phyloP scores from a whole-genome alignment of 306 rosid genomes.

The Acmispon strigosus region DNA sequence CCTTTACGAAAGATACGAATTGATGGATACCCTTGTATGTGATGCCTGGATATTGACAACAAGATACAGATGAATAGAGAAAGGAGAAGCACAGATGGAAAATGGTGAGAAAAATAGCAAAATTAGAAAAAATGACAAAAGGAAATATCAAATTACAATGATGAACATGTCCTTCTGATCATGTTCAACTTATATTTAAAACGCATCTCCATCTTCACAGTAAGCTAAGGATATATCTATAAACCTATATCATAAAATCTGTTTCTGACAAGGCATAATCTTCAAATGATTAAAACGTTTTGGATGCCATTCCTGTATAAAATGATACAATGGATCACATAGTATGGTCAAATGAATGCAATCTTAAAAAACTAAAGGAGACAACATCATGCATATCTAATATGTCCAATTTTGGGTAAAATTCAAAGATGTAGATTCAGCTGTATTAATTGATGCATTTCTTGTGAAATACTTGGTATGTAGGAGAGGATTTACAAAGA shows the following conservation, averaged over 20 bases:
- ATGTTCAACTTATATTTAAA: constrained; percentile 2
- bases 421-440: not conserved
- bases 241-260: constrained; percentile 3
- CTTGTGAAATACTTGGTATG: not conserved
- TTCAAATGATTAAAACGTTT: not conserved
- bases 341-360: not conserved
- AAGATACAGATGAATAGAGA: constrained; percentile 8
- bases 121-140: not conserved
- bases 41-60: constrained; percentile 59
- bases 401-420: not conserved
- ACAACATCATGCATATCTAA: not conserved
- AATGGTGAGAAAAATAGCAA: constrained; percentile 8
- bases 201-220: constrained; percentile 1
- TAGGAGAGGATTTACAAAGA: not conserved
- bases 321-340: not conserved
- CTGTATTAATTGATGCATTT: not conserved
- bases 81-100: not conserved
- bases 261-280: not conserved
- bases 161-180: constrained; percentile 21
- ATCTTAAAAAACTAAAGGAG: not conserved
- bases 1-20: constrained; percentile 97
- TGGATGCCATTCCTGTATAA: not conserved
- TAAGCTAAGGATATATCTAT: constrained; percentile 1
- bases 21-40: constrained; percentile 98
- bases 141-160: constrained; percentile 12